phyloP scores from a whole-genome alignment of 768 basidiomycete species.

The Cyclocybe cylindracea region DNA sequence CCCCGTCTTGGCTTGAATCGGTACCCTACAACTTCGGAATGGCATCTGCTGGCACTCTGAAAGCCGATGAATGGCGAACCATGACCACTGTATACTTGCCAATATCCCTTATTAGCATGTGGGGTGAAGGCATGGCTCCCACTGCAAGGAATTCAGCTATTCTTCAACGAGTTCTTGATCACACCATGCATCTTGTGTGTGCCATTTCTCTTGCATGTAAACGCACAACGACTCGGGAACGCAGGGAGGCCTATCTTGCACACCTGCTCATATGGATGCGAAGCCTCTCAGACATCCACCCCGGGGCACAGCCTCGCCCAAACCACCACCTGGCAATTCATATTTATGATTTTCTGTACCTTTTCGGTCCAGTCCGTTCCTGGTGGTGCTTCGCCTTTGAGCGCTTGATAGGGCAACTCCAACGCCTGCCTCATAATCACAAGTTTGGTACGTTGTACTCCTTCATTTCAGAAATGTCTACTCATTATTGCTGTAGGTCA shows the following conservation, averaged over 20 bases:
- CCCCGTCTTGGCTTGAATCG: slow-evolving; percentile 30
- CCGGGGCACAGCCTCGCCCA: slow-evolving; percentile 5
- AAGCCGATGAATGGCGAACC: too few relatives aligned
- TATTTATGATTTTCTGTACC: slow-evolving; percentile 21
- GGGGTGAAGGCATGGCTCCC: slow-evolving; percentile 20
- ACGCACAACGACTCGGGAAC: slow-evolving; percentile 1
- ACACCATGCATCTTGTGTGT: slow-evolving; percentile 14
- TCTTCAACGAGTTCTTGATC: neutral
- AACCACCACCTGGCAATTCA: slow-evolving; percentile 29
- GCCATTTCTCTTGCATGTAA: slow-evolving; percentile 12
- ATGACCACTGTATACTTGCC: too few relatives aligned
- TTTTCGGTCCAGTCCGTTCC: slow-evolving; percentile 30
- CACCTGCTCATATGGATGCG: slow-evolving; percentile 12
- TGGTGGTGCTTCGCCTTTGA: slow-evolving; percentile 40
- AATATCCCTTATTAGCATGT: slow-evolving; percentile 30
- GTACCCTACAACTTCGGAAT: slow-evolving; percentile 28
- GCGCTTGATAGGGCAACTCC: slow-evolving; percentile 31
- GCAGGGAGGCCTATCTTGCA: slow-evolving; percentile 5
- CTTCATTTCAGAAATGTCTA: neutral
- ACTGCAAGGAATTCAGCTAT: neutral
- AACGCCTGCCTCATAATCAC: slow-evolving; percentile 29
- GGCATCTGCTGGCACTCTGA: too few relatives aligned
- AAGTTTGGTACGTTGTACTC: slow-evolving; percentile 11
- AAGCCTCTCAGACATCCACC: slow-evolving; percentile 7
- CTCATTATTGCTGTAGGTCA: slow-evolving; percentile 6